Evolutionary conservation across 495 filamentous ascomycete species (phyloP), one percentile per base, ranked within the genome.

Genomic region (Neurospora intermedia): DNA sequence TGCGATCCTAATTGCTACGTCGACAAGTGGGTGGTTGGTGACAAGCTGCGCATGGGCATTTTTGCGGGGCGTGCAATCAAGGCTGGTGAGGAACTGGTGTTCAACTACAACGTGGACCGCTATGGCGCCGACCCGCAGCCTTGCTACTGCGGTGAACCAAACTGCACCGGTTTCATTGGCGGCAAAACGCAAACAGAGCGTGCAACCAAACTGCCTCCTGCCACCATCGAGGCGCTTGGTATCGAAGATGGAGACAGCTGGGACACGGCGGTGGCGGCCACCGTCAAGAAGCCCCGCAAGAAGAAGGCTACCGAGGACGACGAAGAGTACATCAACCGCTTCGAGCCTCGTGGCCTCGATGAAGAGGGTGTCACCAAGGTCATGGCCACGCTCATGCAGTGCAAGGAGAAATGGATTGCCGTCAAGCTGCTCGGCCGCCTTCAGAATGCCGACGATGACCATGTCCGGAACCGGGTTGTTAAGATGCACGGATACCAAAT

Each of bases 1-100:
- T 99, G 96, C 87, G 97, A 96, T 79, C 96, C 96, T 1, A 99
- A 99, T 77, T 98, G 95, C 83, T 98, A 96, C 82, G 95, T 98
- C 75, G 96, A 99, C 84, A 99, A 99, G 81, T 99, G 96, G 96
- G 93, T 99, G 69, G 94, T 98, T 43, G 94, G 94, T n/a, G 92
- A 96, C 78, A 98, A 97, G 84, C 83, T 98, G 80, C 95, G 96
- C 78, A 98, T 99, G 96, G 96, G 96, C 74, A 98, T 99, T 75
- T 99, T 99, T 83, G 93, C 96, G 76, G 88, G 92, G 84, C 93
- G 94, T 74, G 86, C 88, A 77, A 92, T 99, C 76, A 88, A 90
- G 76, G 89, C 91, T 2, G 96, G 96, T 48, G 96, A 99, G 81
- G 96, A 99, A 80, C 85, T 99, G 42, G 94, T 97, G n/a, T 99